Evolutionary conservation across 1,284 basidiomycete genomes (phyloP).

Genomic region (Ustilago cynodontis): DNA sequence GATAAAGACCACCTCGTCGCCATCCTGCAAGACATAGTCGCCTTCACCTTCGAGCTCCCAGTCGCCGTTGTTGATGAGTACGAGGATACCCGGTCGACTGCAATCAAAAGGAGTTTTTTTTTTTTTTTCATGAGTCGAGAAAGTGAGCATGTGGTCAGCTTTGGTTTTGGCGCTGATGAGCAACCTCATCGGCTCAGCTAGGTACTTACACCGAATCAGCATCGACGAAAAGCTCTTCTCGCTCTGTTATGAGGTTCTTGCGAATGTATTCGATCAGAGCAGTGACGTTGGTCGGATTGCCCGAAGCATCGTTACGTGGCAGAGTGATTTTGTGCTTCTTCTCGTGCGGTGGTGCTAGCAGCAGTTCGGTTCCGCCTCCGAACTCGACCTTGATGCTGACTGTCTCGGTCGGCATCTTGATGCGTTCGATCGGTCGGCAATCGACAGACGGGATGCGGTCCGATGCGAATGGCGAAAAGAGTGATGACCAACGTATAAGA

Average conservation of each 20-base stretch:
- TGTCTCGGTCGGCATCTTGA: conserved; percentile 27
- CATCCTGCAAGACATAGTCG: conserved; percentile 81
- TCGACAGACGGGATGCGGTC: neutral
- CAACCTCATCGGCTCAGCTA: no score
- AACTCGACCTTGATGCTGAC: conserved; percentile 51
- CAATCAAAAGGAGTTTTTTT: no score
- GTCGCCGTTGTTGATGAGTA: conserved; percentile 94
- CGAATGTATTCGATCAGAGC: conserved; percentile 85
- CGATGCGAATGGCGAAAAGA: neutral
- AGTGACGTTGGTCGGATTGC: conserved; percentile 75
- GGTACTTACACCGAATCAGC: conserved; percentile 84
- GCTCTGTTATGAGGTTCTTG: conserved; percentile 82
- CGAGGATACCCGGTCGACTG: conserved; percentile 94
- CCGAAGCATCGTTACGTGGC: conserved; percentile 28
- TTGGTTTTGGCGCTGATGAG: no score
- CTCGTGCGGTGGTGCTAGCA: conserved; percentile 62
- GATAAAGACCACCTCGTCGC: conserved; percentile 94
- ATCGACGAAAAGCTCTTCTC: conserved; percentile 90
- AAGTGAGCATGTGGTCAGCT: conserved; percentile 3
- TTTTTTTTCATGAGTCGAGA: no score
- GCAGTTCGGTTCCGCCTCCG: conserved; percentile 67
- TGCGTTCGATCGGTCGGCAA: neutral
- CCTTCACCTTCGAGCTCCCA: conserved; percentile 98
- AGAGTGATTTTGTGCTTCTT: conserved; percentile 60
- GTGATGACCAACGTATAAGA: no score